Evolutionary conservation across 2,329 filamentous ascomycete genomes (phyloP).

Genomic region (Ceratocystis smalleyi): DNA sequence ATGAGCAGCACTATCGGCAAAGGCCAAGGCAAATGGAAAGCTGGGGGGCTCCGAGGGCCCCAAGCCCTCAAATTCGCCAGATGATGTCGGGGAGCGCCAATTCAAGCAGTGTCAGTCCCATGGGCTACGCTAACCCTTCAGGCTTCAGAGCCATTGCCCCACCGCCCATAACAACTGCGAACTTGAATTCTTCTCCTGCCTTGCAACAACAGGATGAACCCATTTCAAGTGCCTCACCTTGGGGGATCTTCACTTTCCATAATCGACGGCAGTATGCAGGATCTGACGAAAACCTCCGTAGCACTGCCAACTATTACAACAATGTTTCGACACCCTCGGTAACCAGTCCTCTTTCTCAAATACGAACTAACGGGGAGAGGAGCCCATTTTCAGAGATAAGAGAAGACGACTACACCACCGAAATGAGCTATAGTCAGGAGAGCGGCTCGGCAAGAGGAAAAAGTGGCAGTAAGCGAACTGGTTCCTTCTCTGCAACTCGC

Average conservation of each 20-base stretch:
- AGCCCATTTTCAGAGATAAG: slow-evolving; percentile 8
- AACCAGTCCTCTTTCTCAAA: neutral
- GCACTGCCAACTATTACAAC: neutral
- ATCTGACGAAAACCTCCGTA: neutral
- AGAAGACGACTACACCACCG: slow-evolving; percentile 6
- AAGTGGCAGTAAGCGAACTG: neutral
- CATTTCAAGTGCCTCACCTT: neutral
- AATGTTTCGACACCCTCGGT: neutral
- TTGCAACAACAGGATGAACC: neutral
- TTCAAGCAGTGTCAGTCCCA: neutral
- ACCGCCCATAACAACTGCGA: neutral
- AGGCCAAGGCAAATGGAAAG: slow-evolving; percentile 11
- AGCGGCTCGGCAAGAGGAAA: neutral
- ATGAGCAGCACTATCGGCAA: slow-evolving; percentile 6
- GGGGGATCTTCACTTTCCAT: slow-evolving; percentile 10
- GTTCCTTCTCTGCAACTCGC: neutral
- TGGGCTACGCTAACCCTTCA: neutral
- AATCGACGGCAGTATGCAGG: slow-evolving; percentile 3
- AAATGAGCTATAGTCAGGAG: neutral
- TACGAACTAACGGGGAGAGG: neutral
- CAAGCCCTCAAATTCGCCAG: neutral
- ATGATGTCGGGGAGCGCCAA: neutral
- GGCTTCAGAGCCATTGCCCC: neutral
- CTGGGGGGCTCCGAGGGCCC: slow-evolving; percentile 4
- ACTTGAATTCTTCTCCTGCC: neutral